Conservation (phyloP, 352 stramenopile genomes). For the Globisporangium acanthophoron region DNA sequence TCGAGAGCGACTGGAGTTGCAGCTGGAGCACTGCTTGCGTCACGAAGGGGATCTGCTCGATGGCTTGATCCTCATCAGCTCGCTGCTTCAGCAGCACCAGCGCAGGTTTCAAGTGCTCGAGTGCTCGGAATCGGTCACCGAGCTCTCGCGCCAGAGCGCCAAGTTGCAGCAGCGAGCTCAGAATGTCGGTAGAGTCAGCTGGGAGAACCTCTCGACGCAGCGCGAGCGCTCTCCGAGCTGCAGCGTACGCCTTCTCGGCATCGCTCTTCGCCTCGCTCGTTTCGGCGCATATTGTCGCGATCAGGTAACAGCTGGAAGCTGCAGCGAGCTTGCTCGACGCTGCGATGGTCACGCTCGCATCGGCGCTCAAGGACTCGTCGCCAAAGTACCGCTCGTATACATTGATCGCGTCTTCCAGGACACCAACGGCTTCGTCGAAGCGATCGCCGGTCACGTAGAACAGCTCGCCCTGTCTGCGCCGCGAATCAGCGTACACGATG, state of each 20-base stretch:
- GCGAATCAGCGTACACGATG: slow-evolving; percentile 43
- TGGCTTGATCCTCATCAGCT: slow-evolving; percentile 13
- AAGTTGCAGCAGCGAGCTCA: slow-evolving; percentile 44
- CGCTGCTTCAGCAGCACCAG: slow-evolving; percentile 27
- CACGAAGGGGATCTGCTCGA: slow-evolving; percentile 29
- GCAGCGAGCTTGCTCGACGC: slow-evolving; percentile 18
- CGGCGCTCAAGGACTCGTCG: slow-evolving; percentile 9
- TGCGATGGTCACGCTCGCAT: slow-evolving; percentile 2
- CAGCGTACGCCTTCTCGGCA: slow-evolving; percentile 36
- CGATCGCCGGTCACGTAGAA: slow-evolving; percentile 15
- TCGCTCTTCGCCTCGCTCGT: slow-evolving; percentile 15
- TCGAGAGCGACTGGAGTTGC: slow-evolving; percentile 25
- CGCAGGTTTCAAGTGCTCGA: slow-evolving; percentile 44
- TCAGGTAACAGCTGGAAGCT: slow-evolving; percentile 35
- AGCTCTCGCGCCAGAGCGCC: slow-evolving; percentile 31
- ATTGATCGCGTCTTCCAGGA: slow-evolving; percentile 49
- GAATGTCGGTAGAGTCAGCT: slow-evolving; percentile 20
- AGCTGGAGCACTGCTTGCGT: slow-evolving; percentile 36
- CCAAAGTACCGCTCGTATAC: slow-evolving; percentile 48
- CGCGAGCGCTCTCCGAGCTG: slow-evolving; percentile 27
- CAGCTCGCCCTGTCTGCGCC: slow-evolving; percentile 32
- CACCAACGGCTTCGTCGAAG: slow-evolving; percentile 27
- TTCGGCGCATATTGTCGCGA: slow-evolving; percentile 17
- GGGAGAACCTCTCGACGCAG: slow-evolving; percentile 30
- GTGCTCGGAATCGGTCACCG: slow-evolving; percentile 43